Conservation (phyloP, 1,284 basidiomycete species). For the Marasmius oreades region DNA sequence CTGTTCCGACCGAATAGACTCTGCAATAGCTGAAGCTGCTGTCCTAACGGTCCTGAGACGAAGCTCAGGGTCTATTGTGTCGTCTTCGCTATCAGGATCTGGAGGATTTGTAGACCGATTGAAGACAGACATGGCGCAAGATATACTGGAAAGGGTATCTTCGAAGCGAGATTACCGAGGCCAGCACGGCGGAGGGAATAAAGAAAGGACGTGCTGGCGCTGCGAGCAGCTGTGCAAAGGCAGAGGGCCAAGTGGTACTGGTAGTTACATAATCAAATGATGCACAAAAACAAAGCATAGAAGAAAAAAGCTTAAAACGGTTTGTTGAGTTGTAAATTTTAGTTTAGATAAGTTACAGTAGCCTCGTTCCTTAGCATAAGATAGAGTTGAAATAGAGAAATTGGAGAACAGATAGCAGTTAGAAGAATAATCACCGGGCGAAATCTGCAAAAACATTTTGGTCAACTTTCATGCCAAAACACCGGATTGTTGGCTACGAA, state of each 20-base stretch:
- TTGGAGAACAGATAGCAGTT: no score
- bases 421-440: no score
- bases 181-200: slow-evolving; percentile 13
- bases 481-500: no score
- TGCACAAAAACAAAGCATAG: no score
- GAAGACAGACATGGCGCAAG: slow-evolving; percentile 22
- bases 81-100: slow-evolving; percentile 50
- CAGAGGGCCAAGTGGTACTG: neutral
- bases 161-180: slow-evolving; percentile 9
- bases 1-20: slow-evolving; percentile 77
- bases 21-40: slow-evolving; percentile 84
- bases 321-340: no score
- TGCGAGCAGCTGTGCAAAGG: neutral
- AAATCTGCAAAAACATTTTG: no score
- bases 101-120: slow-evolving; percentile 20
- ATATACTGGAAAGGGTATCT: neutral
- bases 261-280: no score
- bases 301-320: no score
- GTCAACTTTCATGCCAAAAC: no score
- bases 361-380: no score
- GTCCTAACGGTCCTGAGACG: slow-evolving; percentile 86
- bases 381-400: no score
- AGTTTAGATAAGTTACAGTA: no score
- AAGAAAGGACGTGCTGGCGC: slow-evolving; percentile 1
- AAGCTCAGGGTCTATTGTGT: slow-evolving; percentile 78